A percentile compares a stretch with the other conserved stretches of the same genome.
Evolutionary conservation across 495 filamentous ascomycete species (phyloP).

Genomic region (Neurospora cerealis): DNA sequence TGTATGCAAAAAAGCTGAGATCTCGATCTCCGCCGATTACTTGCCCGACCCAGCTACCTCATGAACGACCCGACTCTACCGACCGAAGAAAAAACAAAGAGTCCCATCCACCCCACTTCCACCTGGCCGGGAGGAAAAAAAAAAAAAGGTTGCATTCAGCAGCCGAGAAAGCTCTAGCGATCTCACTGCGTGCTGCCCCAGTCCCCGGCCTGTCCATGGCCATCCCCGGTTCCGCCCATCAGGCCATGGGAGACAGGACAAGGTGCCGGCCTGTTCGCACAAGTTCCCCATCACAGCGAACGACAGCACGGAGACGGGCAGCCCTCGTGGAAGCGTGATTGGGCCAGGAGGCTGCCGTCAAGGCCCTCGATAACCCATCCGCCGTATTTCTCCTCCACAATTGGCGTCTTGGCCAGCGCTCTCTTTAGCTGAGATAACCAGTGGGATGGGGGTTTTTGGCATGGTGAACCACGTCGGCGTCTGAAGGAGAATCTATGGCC

Average conservation of each 20-base stretch:
- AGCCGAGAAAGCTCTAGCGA: not conserved
- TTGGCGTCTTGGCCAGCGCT: not conserved
- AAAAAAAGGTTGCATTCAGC: not conserved
- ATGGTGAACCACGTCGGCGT: not conserved
- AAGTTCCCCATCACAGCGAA: not conserved
- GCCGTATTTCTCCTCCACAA: not conserved
- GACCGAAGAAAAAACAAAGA: not conserved
- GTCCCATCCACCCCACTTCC: not conserved
- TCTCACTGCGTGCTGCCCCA: not conserved
- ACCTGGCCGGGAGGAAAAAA: not conserved
- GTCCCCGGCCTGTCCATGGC: not conserved
- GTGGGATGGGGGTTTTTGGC: not conserved
- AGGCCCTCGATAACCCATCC: not conserved
- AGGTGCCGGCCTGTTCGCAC: not conserved
- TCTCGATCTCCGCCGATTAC: not conserved
- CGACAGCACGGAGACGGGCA: not conserved
- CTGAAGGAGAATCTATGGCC: not conserved
- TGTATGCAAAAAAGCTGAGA: not conserved
- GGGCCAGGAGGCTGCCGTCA: not conserved
- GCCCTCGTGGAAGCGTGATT: not conserved
- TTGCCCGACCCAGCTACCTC: not conserved
- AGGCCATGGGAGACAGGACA: not conserved
- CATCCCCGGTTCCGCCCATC: not conserved
- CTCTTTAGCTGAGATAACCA: not conserved
- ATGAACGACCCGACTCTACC: not conserved